A percentile compares a stretch with the other conserved stretches of the same genome.
These are phyloP conservation scores for Sphaerostilbella broomeana DNA, from an alignment of 2,329 filamentous ascomycete species.

Conservation along the genomic window DNA sequence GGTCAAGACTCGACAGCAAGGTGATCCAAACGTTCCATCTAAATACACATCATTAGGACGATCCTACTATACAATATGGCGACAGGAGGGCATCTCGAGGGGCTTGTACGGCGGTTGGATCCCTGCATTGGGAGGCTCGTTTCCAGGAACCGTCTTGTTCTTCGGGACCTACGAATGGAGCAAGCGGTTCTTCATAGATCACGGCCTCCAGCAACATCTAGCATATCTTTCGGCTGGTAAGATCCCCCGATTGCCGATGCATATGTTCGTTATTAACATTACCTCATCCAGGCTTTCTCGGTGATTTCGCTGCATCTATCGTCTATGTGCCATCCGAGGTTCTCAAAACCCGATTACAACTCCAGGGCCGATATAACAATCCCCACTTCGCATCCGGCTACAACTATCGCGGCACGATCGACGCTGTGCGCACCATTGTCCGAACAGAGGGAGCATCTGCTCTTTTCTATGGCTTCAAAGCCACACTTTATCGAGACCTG, in stretches of 20 bases:
- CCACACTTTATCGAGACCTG: constrained; percentile 86
- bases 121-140: constrained; percentile 84
- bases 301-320: constrained; percentile 84
- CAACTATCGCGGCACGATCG: constrained; percentile 81
- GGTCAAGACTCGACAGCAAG: constrained; percentile 96
- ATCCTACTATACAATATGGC: constrained; percentile 87
- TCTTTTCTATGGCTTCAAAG: constrained; percentile 94
- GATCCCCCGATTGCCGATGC: too few relatives aligned
- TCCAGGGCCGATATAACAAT: constrained; percentile 94
- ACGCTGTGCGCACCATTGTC: constrained; percentile 81
- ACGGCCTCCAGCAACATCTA: constrained; percentile 71
- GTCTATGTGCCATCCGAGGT: constrained; percentile 97
- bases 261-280: constrained; percentile 14
- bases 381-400: constrained; percentile 90
- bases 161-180: constrained; percentile 96
- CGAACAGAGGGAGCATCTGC: constrained; percentile 75
- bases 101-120: constrained; percentile 92
- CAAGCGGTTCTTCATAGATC: constrained; percentile 82
- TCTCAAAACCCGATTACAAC: constrained; percentile 89
- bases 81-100: constrained; percentile 79
- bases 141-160: constrained; percentile 89
- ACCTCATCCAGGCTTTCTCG: constrained; percentile 64
- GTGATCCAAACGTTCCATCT: constrained; percentile 85
- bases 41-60: constrained; percentile 87
- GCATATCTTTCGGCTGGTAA: constrained; percentile 80